Conservation (phyloP, 1,284 basidiomycete species). For the Calocybe gambosa region DNA sequence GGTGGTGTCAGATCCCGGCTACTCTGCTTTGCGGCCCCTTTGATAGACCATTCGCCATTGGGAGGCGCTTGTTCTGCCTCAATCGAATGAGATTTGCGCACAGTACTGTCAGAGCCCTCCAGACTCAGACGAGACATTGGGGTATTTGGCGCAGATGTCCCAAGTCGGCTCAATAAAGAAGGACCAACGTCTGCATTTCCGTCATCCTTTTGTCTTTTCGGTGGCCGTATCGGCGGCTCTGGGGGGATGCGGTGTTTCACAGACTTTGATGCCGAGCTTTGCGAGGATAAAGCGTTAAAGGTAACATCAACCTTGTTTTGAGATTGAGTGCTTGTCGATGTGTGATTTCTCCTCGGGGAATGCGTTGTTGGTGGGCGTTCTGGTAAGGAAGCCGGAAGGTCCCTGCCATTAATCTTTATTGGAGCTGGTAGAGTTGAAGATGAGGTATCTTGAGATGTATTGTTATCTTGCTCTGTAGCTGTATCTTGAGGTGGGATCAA, state of each 20-base stretch:
- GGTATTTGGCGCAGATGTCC: slow-evolving; percentile 14
- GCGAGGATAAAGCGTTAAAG: not conserved
- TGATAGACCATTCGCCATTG: slow-evolving; percentile 43
- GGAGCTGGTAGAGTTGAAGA: slow-evolving; percentile 7
- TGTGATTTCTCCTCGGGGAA: slow-evolving; percentile 14
- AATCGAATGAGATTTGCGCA: slow-evolving; percentile 4
- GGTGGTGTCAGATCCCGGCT: slow-evolving; percentile 12
- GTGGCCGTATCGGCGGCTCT: slow-evolving; percentile 23
- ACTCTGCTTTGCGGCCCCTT: slow-evolving; percentile 42
- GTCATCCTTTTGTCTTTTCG: slow-evolving; percentile 28
- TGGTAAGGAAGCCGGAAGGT: slow-evolving; percentile 9
- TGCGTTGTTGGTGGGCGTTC: slow-evolving; percentile 10
- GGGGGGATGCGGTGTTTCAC: slow-evolving; percentile 12
- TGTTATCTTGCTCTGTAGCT: not conserved
- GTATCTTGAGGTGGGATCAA: slow-evolving; percentile 24
- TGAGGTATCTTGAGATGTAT: not conserved
- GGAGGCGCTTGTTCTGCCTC: slow-evolving; percentile 16
- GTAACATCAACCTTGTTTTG: slow-evolving; percentile 2
- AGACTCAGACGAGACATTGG: slow-evolving; percentile 19
- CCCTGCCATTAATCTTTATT: slow-evolving; percentile 7
- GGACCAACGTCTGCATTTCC: slow-evolving; percentile 22
- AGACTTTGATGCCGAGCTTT: slow-evolving; percentile 3
- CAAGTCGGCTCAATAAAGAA: slow-evolving; percentile 39
- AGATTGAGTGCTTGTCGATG: slow-evolving; percentile 9
- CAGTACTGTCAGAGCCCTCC: slow-evolving; percentile 4